Conservation (phyloP, 345 rosid species). For the Eucalyptus microcorys region DNA sequence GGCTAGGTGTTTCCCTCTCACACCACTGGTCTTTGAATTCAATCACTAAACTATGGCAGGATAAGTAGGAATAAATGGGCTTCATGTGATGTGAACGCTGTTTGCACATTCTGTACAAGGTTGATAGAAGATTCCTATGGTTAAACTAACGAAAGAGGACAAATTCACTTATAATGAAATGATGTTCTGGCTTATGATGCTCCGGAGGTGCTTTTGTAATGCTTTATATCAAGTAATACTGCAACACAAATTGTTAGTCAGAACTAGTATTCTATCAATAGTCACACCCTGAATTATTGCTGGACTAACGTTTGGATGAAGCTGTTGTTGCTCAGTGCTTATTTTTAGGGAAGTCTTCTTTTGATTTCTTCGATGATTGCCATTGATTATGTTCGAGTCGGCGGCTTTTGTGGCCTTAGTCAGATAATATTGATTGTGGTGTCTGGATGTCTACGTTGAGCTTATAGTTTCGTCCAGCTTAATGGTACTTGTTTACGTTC, state of each 20-base stretch:
- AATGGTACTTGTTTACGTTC: background rate
- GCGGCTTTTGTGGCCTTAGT: background rate
- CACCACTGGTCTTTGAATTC: background rate
- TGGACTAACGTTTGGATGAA: background rate
- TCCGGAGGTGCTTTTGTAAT: background rate
- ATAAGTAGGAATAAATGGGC: background rate
- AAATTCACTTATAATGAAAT: background rate
- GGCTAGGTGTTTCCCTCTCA: background rate
- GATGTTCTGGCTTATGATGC: background rate
- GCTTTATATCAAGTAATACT: background rate
- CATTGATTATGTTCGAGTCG: background rate
- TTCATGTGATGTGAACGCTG: background rate
- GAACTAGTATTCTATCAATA: background rate
- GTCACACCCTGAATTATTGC: background rate
- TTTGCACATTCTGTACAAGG: background rate
- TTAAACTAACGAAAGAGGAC: background rate
- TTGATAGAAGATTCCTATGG: background rate
- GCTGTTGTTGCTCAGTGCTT: background rate
- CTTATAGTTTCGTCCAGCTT: background rate
- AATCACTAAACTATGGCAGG: background rate
- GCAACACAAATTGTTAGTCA: background rate
- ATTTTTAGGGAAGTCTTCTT: background rate
- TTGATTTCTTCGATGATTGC: background rate
- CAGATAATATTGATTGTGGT: background rate
- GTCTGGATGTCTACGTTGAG: background rate